phyloP scores from a whole-genome alignment of 805 yeast species.

The Helenozyma baotianmanensis region DNA sequence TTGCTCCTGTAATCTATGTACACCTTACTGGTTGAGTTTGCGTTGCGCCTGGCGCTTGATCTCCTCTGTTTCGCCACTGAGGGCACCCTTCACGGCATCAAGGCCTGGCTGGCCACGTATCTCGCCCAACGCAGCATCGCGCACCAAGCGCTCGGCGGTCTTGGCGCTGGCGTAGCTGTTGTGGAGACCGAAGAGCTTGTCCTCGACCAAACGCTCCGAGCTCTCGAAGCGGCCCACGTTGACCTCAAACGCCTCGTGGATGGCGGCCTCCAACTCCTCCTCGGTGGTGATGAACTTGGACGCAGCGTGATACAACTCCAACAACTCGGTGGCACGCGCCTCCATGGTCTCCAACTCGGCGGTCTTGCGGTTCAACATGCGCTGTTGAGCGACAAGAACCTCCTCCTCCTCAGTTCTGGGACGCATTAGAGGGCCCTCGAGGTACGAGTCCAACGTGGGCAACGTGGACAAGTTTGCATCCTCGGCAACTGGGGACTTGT shows the following conservation, averaged over 20 bases:
- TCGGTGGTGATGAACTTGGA: conserved; percentile 70
- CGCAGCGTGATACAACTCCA: conserved; percentile 70
- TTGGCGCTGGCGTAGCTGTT: conserved; percentile 25
- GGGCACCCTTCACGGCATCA: conserved; percentile 31
- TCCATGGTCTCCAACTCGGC: conserved; percentile 50
- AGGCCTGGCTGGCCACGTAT: conserved; percentile 41
- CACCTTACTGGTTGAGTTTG: conserved; percentile 21
- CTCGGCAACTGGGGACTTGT: conserved; percentile 21
- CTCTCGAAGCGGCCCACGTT: conserved; percentile 30
- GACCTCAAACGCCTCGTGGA: conserved; percentile 53
- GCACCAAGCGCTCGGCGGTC: conserved; percentile 29
- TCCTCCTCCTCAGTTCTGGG: conserved; percentile 69
- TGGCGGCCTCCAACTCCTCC: conserved; percentile 53
- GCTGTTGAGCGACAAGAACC: conserved; percentile 51
- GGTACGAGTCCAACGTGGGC: conserved; percentile 69
- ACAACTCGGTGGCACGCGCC: conserved; percentile 49
- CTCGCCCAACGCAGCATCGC: conserved; percentile 37
- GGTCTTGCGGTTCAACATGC: conserved; percentile 61
- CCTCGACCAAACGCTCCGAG: conserved; percentile 29
- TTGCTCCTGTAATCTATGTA: conserved; percentile 7
- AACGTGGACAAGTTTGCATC: conserved; percentile 62
- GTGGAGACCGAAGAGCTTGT: conserved; percentile 30
- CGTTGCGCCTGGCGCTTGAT: conserved; percentile 34
- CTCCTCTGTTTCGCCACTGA: conserved; percentile 36
- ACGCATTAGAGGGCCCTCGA: conserved; percentile 68